A percentile compares a stretch with the other conserved stretches of the same genome.
phyloP scores from a whole-genome alignment of 1,139 yeast genomes.

The Debaryomycetaceae sp. region DNA sequence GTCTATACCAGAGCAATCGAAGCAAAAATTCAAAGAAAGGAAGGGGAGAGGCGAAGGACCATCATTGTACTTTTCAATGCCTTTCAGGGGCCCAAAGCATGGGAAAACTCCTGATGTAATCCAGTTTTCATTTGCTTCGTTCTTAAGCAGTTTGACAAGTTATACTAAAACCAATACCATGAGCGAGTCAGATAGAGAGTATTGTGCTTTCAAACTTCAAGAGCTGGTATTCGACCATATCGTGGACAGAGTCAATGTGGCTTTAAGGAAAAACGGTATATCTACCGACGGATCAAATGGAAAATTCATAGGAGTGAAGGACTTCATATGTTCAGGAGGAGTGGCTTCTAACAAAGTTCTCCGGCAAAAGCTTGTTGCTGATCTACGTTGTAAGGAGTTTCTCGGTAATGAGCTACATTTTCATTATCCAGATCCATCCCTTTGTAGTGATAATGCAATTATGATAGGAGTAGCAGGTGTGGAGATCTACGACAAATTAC shows the following conservation, averaged over 20 bases:
- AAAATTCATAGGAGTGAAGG: conserved; percentile 41
- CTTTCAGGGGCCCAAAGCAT: conserved; percentile 33
- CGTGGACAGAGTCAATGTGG: conserved; percentile 56
- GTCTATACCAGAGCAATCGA: conserved; percentile 19
- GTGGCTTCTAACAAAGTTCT: conserved; percentile 75
- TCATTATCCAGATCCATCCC: conserved; percentile 64
- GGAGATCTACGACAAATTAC: conserved; percentile 62
- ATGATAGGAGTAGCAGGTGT: conserved; percentile 99
- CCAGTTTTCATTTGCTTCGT: conserved; percentile 77
- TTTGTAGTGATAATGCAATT: conserved; percentile 93
- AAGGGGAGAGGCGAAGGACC: neutral
- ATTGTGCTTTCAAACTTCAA: conserved; percentile 64
- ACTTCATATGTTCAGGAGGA: conserved; percentile 88
- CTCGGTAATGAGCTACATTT: conserved; percentile 17
- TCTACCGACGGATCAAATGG: conserved; percentile 19
- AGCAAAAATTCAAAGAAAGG: conserved; percentile 14
- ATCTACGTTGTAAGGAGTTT: conserved; percentile 19
- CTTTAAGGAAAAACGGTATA: conserved; percentile 33
- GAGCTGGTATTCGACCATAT: conserved; percentile 69
- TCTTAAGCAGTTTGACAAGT: conserved; percentile 53
- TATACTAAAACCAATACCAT: conserved; percentile 15
- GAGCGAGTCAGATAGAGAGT: conserved; percentile 20
- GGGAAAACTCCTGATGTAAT: conserved; percentile 25
- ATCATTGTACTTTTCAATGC: conserved; percentile 16
- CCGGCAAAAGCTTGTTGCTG: conserved; percentile 44